Evolutionary conservation across 2,329 filamentous ascomycete genomes (phyloP), one percentile per base, ranked within the genome.

Genomic region (Xylariaceae sp.): DNA sequence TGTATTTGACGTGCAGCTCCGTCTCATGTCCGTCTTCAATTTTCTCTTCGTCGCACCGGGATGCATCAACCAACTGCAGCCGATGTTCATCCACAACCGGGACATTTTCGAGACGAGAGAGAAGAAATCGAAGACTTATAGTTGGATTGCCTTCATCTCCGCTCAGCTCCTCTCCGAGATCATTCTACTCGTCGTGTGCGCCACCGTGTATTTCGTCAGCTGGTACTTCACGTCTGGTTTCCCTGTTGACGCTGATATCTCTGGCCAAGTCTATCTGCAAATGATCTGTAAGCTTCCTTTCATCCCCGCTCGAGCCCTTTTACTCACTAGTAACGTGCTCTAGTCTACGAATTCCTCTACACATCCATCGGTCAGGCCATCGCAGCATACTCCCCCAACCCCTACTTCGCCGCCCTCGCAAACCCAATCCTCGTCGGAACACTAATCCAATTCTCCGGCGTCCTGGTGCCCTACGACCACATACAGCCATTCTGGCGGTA

Each of bases 51-150:
- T 94, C 57, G 80, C 81, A 1, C 87, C 87, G 1, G 86, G 87
- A 0, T 73, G 92, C 1, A 88, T 92, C 52, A 86, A 91, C 61
- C 88, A 92, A 60, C 75, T 92, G 0, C 87, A 92, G 63, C 89
- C 89, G 0, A 80, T 82, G 5, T 91, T 87, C 65, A 72, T 90
- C 47, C 74, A 80, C 53, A 80, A 83, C 42, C 78, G 87, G 4
- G 75, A 80, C 31, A 76, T 93, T 22, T 94, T 89, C 71, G 73
- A 87, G 65, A 82, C 79, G 1, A 80, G 89, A 5, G 89, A 94
- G 67, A 80, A 84, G 45, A 88, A 82, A n/a, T 82, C 86, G 14
- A 90, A 90, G 67, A 90, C 90, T 22, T 94, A 93, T 70, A 85
- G 82, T 1, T 91, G 88, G 88, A 70, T 80, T 13, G 86, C 87